Evolutionary conservation across 805 yeast species (phyloP).

Genomic region (Sporopachydermia quercuum): DNA sequence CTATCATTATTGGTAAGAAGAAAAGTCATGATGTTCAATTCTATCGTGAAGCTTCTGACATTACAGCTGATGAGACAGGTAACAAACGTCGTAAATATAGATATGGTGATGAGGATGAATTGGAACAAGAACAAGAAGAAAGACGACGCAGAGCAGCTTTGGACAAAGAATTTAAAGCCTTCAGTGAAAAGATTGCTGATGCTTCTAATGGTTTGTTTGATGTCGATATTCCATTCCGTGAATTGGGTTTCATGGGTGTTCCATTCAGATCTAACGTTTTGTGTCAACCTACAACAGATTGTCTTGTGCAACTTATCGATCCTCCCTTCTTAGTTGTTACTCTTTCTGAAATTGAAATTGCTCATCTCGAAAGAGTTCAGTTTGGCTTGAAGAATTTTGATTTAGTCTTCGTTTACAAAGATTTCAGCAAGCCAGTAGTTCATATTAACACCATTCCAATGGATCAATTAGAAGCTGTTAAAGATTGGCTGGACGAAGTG

Average conservation of each 20-base stretch:
- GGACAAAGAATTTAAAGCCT: slow-evolving; percentile 81
- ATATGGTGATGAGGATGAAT: slow-evolving; percentile 96
- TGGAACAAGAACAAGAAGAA: slow-evolving; percentile 97
- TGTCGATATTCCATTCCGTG: slow-evolving; percentile 89
- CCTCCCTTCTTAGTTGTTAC: slow-evolving; percentile 92
- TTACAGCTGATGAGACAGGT: slow-evolving; percentile 94
- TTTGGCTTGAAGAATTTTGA: slow-evolving; percentile 95
- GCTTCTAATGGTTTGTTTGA: slow-evolving; percentile 73
- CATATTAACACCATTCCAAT: slow-evolving; percentile 93
- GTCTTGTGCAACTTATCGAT: slow-evolving; percentile 84
- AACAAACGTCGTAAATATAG: slow-evolving; percentile 72
- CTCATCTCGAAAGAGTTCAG: slow-evolving; percentile 92
- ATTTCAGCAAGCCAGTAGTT: slow-evolving; percentile 72
- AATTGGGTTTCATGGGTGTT: slow-evolving; percentile 93
- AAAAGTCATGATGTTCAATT: slow-evolving; percentile 93
- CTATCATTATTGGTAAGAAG: slow-evolving; percentile 89
- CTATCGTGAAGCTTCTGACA: slow-evolving; percentile 92
- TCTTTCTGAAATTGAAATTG: slow-evolving; percentile 82
- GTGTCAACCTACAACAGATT: slow-evolving; percentile 95
- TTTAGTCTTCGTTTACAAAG: slow-evolving; percentile 91
- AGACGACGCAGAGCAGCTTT: slow-evolving; percentile 79
- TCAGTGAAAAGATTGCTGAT: slow-evolving; percentile 84
- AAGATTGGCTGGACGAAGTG: slow-evolving; percentile 95
- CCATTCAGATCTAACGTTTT: slow-evolving; percentile 89
- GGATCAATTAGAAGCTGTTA: slow-evolving; percentile 80